phyloP scores from a whole-genome alignment of 2,329 filamentous ascomycete species.

The Cytospora piceae region DNA sequence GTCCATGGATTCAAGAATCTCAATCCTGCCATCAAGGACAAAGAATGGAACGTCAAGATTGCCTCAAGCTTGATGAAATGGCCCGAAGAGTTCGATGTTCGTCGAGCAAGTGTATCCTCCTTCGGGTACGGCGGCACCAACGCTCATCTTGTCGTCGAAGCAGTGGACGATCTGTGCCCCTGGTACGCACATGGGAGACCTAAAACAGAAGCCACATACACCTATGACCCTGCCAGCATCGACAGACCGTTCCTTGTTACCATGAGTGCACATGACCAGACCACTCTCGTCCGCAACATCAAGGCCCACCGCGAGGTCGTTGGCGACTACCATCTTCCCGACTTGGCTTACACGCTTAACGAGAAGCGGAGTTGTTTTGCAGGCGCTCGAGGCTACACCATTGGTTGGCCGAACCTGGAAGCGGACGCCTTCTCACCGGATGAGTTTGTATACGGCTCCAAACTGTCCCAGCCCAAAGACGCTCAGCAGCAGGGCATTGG shows the following conservation, averaged over 20 bases:
- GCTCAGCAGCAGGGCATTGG: not conserved
- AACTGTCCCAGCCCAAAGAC: not conserved
- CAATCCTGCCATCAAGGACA: constrained; percentile 22
- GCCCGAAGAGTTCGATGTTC: constrained; percentile 43
- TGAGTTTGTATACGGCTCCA: not conserved
- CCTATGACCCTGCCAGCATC: not conserved
- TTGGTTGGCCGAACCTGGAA: too few relatives aligned
- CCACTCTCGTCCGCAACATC: not conserved
- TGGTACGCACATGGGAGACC: constrained; percentile 1
- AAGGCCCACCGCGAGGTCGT: not conserved
- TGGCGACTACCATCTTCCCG: not conserved
- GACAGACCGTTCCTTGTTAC: constrained; percentile 3
- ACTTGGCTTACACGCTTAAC: not conserved
- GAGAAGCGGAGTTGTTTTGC: too few relatives aligned
- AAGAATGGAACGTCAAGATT: not conserved
- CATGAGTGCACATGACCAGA: constrained; percentile 8
- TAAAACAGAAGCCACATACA: not conserved
- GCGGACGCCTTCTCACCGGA: too few relatives aligned
- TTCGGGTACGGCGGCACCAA: constrained; percentile 45
- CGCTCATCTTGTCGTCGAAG: constrained; percentile 50
- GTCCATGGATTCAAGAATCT: constrained; percentile 22
- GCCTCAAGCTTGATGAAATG: not conserved
- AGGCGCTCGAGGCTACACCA: too few relatives aligned
- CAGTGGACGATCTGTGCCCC: constrained; percentile 38
- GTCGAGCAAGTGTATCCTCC: constrained; percentile 38